Percentiles rank a stretch among this genome's conserved stretches.
These are phyloP conservation scores for Pythium utonaiense DNA, from an alignment of 352 stramenopile species.

Conservation along the genomic window DNA sequence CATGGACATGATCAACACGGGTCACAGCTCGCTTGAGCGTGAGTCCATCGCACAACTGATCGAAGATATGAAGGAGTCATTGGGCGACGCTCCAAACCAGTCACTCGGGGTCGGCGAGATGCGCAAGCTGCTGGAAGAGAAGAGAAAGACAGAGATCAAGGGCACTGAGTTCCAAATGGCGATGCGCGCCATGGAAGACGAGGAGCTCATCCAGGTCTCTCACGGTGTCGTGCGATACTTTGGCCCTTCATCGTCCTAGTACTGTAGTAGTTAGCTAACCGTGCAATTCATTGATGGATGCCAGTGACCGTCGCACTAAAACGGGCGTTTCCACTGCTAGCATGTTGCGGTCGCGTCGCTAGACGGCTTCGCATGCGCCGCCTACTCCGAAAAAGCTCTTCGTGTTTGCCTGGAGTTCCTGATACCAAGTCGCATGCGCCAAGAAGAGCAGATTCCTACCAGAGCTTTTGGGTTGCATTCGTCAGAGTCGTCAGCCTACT, in stretches of 20 bases:
- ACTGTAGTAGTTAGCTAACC: not conserved
- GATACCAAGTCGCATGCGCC: no score
- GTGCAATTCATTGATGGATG: no score
- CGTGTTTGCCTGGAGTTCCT: no score
- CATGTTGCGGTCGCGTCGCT: no score
- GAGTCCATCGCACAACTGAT: constrained; percentile 68
- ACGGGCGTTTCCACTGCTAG: no score
- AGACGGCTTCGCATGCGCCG: no score
- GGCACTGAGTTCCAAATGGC: constrained; percentile 87
- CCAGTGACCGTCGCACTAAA: no score
- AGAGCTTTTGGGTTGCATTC: no score
- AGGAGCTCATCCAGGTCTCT: constrained; percentile 91
- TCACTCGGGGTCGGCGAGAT: constrained; percentile 86
- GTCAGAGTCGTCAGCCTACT: no score
- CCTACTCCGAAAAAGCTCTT: no score
- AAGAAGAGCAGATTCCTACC: no score
- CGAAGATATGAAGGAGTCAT: constrained; percentile 47
- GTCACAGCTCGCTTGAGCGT: constrained; percentile 87
- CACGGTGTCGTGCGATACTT: constrained; percentile 84
- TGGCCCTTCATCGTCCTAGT: constrained; percentile 19
- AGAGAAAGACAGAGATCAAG: constrained; percentile 73
- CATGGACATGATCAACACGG: constrained; percentile 99
- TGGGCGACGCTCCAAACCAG: constrained; percentile 51
- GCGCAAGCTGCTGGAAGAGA: constrained; percentile 81
- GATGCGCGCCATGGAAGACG: constrained; percentile 87